Conservation (phyloP, 2,329 filamentous ascomycete species). For the Harringtonia aguacate region DNA sequence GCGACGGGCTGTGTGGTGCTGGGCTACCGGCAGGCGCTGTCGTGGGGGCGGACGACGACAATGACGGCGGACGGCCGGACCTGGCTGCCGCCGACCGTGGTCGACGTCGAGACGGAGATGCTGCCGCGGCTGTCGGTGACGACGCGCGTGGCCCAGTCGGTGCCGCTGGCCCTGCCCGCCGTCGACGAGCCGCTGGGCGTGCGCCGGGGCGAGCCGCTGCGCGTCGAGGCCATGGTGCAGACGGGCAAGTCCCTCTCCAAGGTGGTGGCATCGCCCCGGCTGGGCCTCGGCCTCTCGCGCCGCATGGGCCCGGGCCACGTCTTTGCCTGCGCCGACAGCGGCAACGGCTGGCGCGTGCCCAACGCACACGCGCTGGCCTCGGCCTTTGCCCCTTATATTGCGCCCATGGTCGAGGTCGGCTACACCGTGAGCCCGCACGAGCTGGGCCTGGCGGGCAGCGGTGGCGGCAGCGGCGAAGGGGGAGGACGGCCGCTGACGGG, state of each 20-base stretch:
- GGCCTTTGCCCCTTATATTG: constrained; percentile 9
- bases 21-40: constrained; percentile 28
- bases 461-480: too few species aligned
- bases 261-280: neutral
- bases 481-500: constrained; percentile 21
- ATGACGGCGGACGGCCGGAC: too few species aligned
- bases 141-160: constrained; percentile 18
- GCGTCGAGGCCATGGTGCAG: constrained; percentile 23
- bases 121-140: constrained; percentile 27
- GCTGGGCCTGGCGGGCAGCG: constrained; percentile 19
- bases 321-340: constrained; percentile 30
- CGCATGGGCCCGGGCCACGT: constrained; percentile 18
- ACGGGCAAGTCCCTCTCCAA: neutral
- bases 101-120: constrained; percentile 26
- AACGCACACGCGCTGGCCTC: neutral
- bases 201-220: constrained; percentile 16
- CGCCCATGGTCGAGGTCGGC: constrained; percentile 30
- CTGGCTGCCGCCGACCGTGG: constrained; percentile 13
- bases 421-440: constrained; percentile 23
- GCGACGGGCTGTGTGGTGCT: constrained; percentile 26
- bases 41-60: constrained; percentile 4
- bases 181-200: neutral
- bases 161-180: neutral
- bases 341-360: constrained; percentile 22
- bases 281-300: constrained; percentile 15